Evolutionary conservation across 495 filamentous ascomycete species (phyloP).

Genomic region (Trypethelium eluteriae): DNA sequence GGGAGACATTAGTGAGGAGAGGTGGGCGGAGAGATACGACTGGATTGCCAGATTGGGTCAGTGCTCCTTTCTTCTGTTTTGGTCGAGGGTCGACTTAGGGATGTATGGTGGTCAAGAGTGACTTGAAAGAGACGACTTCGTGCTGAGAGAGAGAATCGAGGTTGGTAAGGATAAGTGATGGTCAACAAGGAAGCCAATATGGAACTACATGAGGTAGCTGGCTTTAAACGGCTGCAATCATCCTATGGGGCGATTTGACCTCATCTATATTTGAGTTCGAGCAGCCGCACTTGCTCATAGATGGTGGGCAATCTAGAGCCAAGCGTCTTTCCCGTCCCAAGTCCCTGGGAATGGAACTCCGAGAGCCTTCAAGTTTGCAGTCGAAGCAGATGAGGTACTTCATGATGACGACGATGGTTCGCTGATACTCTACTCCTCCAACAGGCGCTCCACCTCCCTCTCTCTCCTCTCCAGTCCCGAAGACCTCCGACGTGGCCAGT

Average conservation of each 20-base stretch:
- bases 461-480: neutral
- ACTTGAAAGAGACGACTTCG: neutral
- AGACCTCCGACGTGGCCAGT: neutral
- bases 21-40: conserved; percentile 72
- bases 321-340: too few species aligned
- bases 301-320: too few species aligned
- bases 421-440: neutral
- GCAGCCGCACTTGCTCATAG: too few species aligned
- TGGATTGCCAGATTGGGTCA: conserved; percentile 66
- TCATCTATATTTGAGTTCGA: too few species aligned
- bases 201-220: too few species aligned
- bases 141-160: too few species aligned
- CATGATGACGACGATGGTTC: neutral
- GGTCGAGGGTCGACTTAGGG: conserved; percentile 34
- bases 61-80: conserved; percentile 77
- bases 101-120: neutral
- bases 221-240: too few species aligned
- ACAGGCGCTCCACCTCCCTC: neutral
- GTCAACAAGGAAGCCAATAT: too few species aligned
- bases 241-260: too few species aligned
- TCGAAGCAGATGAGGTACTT: too few species aligned
- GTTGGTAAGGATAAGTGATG: neutral
- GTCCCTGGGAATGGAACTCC: too few species aligned
- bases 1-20: conserved; percentile 69
- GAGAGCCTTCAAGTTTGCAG: too few species aligned